Percentiles rank a stretch among this genome's conserved stretches.
phyloP scores from a whole-genome alignment of 1,284 basidiomycete species.

The Pseudozyma hubeiensis region DNA sequence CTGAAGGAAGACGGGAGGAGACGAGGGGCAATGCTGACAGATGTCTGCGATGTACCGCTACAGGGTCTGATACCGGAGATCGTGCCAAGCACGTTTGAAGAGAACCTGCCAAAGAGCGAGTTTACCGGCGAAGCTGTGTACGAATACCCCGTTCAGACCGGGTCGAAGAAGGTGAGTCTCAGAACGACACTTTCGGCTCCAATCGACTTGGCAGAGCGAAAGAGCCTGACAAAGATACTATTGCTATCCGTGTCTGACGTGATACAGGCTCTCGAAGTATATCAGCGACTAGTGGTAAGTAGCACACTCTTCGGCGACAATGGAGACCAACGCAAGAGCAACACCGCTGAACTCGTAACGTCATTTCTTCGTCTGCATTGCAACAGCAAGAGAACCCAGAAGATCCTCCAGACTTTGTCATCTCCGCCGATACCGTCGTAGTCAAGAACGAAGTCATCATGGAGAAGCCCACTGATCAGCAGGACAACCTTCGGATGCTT shows the following conservation, averaged over 20 bases:
- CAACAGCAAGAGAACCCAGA: conserved; percentile 74
- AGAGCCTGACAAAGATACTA: too few relatives aligned
- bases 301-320: background rate
- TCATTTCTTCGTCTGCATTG: background rate
- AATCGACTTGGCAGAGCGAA: too few relatives aligned
- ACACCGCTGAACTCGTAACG: background rate
- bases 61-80: conserved; percentile 88
- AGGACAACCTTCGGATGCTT: conserved; percentile 88
- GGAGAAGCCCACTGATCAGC: conserved; percentile 85
- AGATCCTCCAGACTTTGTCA: conserved; percentile 91
- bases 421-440: conserved; percentile 73
- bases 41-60: background rate
- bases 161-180: conserved; percentile 77
- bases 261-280: conserved; percentile 67
- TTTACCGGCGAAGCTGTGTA: conserved; percentile 79
- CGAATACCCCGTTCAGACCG: conserved; percentile 93
- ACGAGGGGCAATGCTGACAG: conserved; percentile 1
- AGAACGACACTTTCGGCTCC: background rate
- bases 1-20: background rate
- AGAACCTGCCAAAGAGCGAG: conserved; percentile 78
- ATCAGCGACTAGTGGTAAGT: conserved; percentile 57
- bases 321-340: background rate
- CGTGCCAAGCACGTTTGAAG: conserved; percentile 86
- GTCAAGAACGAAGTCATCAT: conserved; percentile 73
- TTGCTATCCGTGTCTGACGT: background rate